Conservation (phyloP, 208 protist genomes). For the Trichomonas tenax region DNA sequence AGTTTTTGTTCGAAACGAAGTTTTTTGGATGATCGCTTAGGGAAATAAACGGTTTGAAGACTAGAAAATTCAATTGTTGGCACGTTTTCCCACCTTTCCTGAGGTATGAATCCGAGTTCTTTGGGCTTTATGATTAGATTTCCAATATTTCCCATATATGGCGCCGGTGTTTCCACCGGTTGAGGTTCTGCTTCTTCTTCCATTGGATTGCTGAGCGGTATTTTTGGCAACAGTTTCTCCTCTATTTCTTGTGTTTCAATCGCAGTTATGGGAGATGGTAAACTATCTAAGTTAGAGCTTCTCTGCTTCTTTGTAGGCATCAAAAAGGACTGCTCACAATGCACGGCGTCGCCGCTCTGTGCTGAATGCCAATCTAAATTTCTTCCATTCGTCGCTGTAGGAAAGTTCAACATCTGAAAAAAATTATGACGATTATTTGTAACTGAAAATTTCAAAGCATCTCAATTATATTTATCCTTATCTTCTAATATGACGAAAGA, state of each 20-base stretch:
- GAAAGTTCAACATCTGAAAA: background rate
- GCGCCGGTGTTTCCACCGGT: background rate
- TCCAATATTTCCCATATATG: background rate
- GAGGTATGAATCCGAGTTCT: background rate
- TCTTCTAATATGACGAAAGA: too few species aligned
- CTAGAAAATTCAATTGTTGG: background rate
- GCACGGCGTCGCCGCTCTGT: background rate
- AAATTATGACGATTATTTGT: too few species aligned
- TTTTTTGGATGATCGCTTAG: constrained; percentile 12
- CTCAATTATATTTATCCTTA: too few species aligned
- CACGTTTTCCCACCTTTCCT: background rate
- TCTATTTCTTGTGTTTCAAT: background rate
- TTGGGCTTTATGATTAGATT: background rate
- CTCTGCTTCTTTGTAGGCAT: background rate
- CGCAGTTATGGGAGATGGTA: background rate
- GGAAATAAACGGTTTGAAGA: background rate
- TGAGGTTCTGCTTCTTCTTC: background rate
- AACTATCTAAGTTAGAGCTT: background rate
- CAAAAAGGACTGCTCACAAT: background rate
- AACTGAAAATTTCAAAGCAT: too few species aligned
- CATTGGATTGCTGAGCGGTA: background rate
- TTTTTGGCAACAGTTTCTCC: background rate
- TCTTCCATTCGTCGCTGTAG: background rate
- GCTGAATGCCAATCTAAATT: background rate
- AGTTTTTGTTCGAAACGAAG: background rate